Percentiles rank a stretch among this genome's conserved stretches.
Evolutionary conservation across 208 protist species (phyloP).

Genomic region (Tetramitus jugosus): DNA sequence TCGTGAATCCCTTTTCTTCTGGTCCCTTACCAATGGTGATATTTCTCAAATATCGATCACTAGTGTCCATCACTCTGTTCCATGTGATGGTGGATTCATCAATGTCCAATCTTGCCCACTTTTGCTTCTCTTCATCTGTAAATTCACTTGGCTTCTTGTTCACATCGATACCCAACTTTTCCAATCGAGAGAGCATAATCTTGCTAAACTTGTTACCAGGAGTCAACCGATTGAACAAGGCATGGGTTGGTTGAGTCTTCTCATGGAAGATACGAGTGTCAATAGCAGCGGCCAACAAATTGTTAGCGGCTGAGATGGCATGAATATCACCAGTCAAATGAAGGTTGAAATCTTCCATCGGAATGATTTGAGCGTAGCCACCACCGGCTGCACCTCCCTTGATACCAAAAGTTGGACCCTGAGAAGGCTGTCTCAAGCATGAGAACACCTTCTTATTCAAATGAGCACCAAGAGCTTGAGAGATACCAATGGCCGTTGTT

Average conservation of each 20-base stretch:
- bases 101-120: constrained; percentile 89
- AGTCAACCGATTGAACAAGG: constrained; percentile 69
- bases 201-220: constrained; percentile 66
- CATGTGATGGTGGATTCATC: constrained; percentile 89
- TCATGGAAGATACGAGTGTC: constrained; percentile 94
- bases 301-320: constrained; percentile 93
- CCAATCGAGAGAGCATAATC: constrained; percentile 73
- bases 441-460: constrained; percentile 78
- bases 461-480: constrained; percentile 91
- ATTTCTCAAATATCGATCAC: constrained; percentile 89
- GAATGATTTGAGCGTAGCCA: constrained; percentile 81
- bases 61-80: constrained; percentile 89
- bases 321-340: constrained; percentile 97
- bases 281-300: constrained; percentile 89
- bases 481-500: constrained; percentile 92
- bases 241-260: constrained; percentile 71
- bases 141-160: constrained; percentile 67
- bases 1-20: constrained; percentile 71
- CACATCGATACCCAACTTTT: constrained; percentile 83
- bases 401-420: constrained; percentile 91
- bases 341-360: constrained; percentile 96
- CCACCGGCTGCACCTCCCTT: constrained; percentile 94
- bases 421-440: constrained; percentile 92
- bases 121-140: constrained; percentile 62
- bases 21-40: constrained; percentile 82